Evolutionary conservation across 2,329 filamentous ascomycete species (phyloP).

Genomic region (Arthrobotrys pseudoclavata): DNA sequence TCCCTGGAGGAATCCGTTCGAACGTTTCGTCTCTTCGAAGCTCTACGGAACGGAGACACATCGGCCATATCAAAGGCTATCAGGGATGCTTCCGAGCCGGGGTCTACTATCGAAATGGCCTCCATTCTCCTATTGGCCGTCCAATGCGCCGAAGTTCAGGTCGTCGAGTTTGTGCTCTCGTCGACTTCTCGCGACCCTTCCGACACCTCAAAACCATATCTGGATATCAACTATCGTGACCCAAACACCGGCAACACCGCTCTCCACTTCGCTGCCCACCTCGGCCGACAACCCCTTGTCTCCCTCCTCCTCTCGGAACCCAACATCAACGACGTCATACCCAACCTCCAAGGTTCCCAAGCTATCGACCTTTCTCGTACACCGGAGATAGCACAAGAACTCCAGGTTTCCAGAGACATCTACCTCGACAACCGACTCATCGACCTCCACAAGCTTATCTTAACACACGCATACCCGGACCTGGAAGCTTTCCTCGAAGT

Average conservation of each 20-base stretch:
- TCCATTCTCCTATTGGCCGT: slow-evolving; percentile 93
- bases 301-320: slow-evolving; percentile 84
- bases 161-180: slow-evolving; percentile 94
- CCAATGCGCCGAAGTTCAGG: slow-evolving; percentile 91
- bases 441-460: slow-evolving; percentile 84
- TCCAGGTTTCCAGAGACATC: slow-evolving; percentile 89
- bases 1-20: slow-evolving; percentile 91
- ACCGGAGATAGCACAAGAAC: slow-evolving; percentile 93
- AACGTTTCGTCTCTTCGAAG: slow-evolving; percentile 94
- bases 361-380: slow-evolving; percentile 90
- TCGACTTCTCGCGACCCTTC: slow-evolving; percentile 70
- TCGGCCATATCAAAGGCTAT: slow-evolving; percentile 89
- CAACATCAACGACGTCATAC: slow-evolving; percentile 86
- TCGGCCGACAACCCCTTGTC: slow-evolving; percentile 85
- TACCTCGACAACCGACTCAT: slow-evolving; percentile 89
- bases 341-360: slow-evolving; percentile 86
- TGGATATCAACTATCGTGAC: slow-evolving; percentile 91
- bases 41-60: slow-evolving; percentile 89
- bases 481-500: slow-evolving; percentile 87
- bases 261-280: slow-evolving; percentile 85
- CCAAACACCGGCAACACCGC: slow-evolving; percentile 89
- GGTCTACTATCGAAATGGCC: slow-evolving; percentile 70
- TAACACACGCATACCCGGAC: slow-evolving; percentile 78
- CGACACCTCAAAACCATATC: slow-evolving; percentile 66
- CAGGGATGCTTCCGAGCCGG: slow-evolving; percentile 71